These are phyloP conservation scores for Pythium myriotylum DNA, from an alignment of 352 stramenopile species.

Conservation along the genomic window DNA sequence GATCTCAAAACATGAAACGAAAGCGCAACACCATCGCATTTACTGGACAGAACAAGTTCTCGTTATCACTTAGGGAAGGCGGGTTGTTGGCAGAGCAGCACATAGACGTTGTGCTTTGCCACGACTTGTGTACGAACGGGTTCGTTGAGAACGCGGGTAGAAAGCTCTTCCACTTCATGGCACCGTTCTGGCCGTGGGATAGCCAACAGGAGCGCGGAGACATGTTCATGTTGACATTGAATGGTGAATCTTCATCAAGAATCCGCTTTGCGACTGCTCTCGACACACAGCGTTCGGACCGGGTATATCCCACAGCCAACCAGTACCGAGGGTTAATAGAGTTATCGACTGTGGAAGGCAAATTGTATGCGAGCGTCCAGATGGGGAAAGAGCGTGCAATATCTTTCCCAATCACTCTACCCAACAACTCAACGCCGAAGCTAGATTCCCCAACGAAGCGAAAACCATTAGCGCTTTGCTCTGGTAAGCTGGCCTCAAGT, in stretches of 20 bases:
- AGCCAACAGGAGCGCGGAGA: conserved; percentile 31
- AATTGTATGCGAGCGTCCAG: conserved; percentile 22
- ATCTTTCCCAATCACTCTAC: conserved; percentile 35
- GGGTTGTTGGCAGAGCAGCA: conserved; percentile 49
- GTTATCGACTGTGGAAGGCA: conserved; percentile 26
- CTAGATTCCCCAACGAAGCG: conserved; percentile 9
- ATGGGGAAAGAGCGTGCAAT: conserved; percentile 30
- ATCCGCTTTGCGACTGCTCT: conserved; percentile 57
- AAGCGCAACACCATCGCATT: conserved; percentile 20
- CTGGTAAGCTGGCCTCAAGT: neutral
- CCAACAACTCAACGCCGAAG: conserved; percentile 7
- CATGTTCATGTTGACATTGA: conserved; percentile 37
- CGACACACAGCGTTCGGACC: conserved; percentile 4
- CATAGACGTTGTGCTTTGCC: conserved; percentile 67
- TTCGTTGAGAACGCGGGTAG: conserved; percentile 64
- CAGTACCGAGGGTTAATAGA: conserved; percentile 26
- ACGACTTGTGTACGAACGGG: conserved; percentile 77
- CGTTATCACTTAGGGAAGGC: conserved; percentile 26
- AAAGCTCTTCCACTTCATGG: conserved; percentile 68
- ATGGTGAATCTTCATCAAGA: conserved; percentile 36
- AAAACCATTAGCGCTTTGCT: conserved; percentile 2
- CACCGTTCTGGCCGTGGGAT: conserved; percentile 56
- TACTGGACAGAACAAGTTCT: conserved; percentile 7
- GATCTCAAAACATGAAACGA: neutral
- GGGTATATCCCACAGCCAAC: conserved; percentile 1